Conservation (phyloP, 306 rosid species). For the Acacia melanoxylon region DNA sequence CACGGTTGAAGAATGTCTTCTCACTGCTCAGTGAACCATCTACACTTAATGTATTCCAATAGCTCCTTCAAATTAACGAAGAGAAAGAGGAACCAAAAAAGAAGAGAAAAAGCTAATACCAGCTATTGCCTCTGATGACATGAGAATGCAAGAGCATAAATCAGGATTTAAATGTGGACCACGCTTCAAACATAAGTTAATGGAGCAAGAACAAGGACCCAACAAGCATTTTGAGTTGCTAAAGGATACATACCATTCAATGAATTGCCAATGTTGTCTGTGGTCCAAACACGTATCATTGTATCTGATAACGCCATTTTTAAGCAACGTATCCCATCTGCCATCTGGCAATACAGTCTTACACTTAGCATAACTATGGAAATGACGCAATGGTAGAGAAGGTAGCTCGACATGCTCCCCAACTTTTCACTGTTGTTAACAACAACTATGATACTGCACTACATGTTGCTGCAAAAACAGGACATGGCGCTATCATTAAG, state of each 20-base stretch:
- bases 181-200: no score
- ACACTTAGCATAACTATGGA: not conserved
- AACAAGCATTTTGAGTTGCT: not conserved
- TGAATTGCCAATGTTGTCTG: not conserved
- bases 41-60: no score
- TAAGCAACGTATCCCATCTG: not conserved
- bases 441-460: not conserved
- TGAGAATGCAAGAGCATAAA: no score
- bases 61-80: no score
- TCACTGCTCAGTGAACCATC: no score
- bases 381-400: not conserved
- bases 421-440: not conserved
- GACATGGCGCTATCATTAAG: not conserved
- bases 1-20: no score
- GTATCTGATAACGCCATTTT: not conserved
- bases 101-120: no score
- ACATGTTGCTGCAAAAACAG: conserved; percentile 3
- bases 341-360: not conserved
- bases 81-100: no score
- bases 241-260: not conserved
- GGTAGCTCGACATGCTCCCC: not conserved
- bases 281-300: not conserved
- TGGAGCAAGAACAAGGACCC: no score
- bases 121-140: no score
- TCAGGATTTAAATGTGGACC: no score